phyloP scores from a whole-genome alignment of 2,329 filamentous ascomycete species.

The Xylaria sp. region DNA sequence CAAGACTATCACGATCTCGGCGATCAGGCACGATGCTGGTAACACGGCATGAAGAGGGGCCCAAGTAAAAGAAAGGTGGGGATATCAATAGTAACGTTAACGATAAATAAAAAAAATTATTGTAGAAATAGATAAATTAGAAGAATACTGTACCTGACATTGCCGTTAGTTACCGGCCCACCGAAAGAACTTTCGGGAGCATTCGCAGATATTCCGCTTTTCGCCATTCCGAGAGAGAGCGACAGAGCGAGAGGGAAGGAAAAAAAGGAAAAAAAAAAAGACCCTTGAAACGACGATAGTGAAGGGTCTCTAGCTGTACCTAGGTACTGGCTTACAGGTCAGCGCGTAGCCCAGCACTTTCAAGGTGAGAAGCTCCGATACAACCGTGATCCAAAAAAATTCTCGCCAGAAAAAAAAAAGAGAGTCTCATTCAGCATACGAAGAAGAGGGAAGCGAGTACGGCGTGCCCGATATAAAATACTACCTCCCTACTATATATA shows the following conservation, averaged over 20 bases:
- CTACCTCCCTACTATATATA: background rate
- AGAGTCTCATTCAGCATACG: background rate
- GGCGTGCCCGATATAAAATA: conserved; percentile 1
- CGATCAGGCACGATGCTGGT: conserved; percentile 10
- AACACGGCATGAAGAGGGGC: background rate
- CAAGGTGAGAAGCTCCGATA: background rate
- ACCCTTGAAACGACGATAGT: background rate
- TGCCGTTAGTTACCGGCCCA: background rate
- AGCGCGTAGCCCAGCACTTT: background rate
- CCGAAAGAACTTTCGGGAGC: background rate
- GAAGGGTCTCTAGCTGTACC: too few species aligned
- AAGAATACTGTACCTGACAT: too few species aligned
- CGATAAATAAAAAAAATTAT: background rate
- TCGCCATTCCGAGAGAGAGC: background rate
- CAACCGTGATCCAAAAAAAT: background rate
- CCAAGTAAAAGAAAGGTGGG: background rate
- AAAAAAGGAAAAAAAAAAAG: background rate
- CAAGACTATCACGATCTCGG: conserved; percentile 7
- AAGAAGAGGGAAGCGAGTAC: conserved; percentile 2
- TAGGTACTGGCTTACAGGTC: background rate
- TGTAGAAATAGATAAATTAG: background rate
- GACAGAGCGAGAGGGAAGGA: background rate
- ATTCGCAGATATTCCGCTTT: background rate
- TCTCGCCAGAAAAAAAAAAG: background rate
- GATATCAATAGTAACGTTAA: background rate